Conservation (phyloP, 805 yeast genomes). For the Lachancea sp. region DNA sequence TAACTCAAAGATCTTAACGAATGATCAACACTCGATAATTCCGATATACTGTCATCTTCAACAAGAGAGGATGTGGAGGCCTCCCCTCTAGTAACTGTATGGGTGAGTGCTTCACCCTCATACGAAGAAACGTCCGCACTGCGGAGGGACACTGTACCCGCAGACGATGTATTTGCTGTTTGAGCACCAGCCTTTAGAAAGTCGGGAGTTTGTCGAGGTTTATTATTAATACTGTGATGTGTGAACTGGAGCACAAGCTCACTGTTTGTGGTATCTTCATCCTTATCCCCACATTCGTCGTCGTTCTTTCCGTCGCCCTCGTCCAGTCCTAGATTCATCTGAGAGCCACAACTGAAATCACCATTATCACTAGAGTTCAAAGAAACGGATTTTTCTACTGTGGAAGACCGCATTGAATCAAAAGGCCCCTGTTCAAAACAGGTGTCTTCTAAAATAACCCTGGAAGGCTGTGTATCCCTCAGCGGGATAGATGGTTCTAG, state of each 20-base stretch:
- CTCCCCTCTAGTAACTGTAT: slow-evolving; percentile 11
- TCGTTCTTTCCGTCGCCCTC: neutral
- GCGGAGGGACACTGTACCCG: slow-evolving; percentile 5
- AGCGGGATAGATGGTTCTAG: neutral
- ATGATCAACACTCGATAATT: slow-evolving; percentile 16
- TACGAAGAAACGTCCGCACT: slow-evolving; percentile 11
- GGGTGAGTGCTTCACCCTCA: slow-evolving; percentile 10
- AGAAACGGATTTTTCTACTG: slow-evolving; percentile 1
- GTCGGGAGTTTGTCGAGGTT: neutral
- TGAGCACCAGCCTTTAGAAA: neutral
- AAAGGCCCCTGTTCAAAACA: neutral
- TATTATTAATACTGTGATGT: slow-evolving; percentile 5
- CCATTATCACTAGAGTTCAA: slow-evolving; percentile 9
- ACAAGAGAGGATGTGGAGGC: slow-evolving; percentile 2
- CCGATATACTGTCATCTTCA: slow-evolving; percentile 10
- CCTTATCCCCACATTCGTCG: too few relatives aligned
- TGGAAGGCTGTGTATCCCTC: slow-evolving; percentile 1
- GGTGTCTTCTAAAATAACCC: neutral
- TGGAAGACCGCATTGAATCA: neutral
- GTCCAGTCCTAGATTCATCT: too few relatives aligned
- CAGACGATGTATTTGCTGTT: slow-evolving; percentile 1
- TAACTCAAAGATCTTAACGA: slow-evolving; percentile 12
- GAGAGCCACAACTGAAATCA: neutral
- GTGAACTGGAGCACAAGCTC: slow-evolving; percentile 25
- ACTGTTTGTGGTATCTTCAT: slow-evolving; percentile 16